Evolutionary conservation across 352 stramenopile species (phyloP), one percentile per base, ranked within the genome.

Genomic region (Halophytophthora polymorphica): DNA sequence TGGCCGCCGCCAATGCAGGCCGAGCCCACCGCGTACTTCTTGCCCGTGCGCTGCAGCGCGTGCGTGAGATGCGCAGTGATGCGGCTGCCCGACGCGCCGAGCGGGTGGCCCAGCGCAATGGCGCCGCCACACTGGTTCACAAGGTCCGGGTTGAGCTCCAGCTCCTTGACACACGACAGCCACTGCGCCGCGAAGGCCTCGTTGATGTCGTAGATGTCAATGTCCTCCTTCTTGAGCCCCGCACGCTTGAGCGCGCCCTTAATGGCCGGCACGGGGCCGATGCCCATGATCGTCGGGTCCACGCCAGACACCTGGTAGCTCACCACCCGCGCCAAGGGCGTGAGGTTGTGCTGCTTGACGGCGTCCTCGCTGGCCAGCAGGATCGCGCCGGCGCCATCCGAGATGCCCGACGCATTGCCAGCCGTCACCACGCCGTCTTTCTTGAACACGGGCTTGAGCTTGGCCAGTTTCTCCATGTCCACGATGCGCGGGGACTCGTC

Each of bases 201-300:
- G 71, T 99, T 99, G 69, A 99, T 98, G 76, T 99, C 96, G 13
- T 98, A 77, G 35, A 98, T 86, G 71, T 99, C 96, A 56, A 99
- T 97, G 69, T 99, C 93, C 18, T 79, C 66, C 39, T 98, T 70
- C 34, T 72, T 74, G 25, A 98, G 73, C 35, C 91, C 90, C 2
- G 95, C 91, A 35, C 80, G 84, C 35, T 80, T 61, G 17, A 99
- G 68, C n/a, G 93, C 96, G 3, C 88, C 73, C 17, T 80, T 79
- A 63, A 99, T 99, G 12, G 97, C 96, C 19, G 90, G 86, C 29
- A 98, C 93, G 12, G 97, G 97, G 14, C 96, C 97, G 64, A 99
- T 99, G 31, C 96, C 96, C 96, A 99, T 99, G 68, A 98, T 97
- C 3, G 73, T 85, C 14, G 96, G 97, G 23, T 99, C 94, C 41